These are phyloP conservation scores for Aspergillus neotritici DNA, from an alignment of 2,329 filamentous ascomycete species.

Conservation along the genomic window DNA sequence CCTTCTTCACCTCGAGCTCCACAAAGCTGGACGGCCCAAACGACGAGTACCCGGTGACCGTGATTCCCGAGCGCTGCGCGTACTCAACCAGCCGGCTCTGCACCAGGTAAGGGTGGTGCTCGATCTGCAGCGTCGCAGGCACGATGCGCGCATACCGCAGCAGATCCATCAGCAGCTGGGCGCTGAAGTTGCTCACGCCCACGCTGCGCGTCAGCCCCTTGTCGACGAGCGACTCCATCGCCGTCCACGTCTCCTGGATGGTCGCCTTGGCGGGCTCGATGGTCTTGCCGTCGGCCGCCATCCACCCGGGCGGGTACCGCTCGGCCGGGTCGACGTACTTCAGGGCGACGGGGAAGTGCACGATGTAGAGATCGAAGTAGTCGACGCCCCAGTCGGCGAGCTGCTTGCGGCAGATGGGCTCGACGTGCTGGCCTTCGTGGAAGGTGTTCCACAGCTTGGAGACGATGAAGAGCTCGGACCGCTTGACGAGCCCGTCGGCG, in stretches of 20 bases:
- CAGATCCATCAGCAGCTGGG: conserved; percentile 69
- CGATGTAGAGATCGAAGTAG: conserved; percentile 84
- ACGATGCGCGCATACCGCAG: conserved; percentile 69
- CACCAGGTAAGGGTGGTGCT: conserved; percentile 84
- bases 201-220: conserved; percentile 65
- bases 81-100: conserved; percentile 66
- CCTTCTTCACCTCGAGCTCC: conserved; percentile 67
- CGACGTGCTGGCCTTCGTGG: conserved; percentile 72
- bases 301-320: conserved; percentile 76
- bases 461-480: conserved; percentile 84
- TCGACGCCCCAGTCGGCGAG: conserved; percentile 77
- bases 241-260: conserved; percentile 76
- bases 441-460: conserved; percentile 93
- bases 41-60: conserved; percentile 75
- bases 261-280: conserved; percentile 61
- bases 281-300: conserved; percentile 54
- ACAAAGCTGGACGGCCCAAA: conserved; percentile 76
- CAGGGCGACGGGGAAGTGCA: conserved; percentile 83
- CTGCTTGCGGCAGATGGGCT: conserved; percentile 69
- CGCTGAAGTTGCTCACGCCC: conserved; percentile 79
- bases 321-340: conserved; percentile 76
- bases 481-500: conserved; percentile 72
- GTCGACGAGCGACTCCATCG: conserved; percentile 70
- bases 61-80: conserved; percentile 63
- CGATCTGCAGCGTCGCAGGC: conserved; percentile 76